These are phyloP conservation scores for Cnidoscolus chayamansa DNA, from an alignment of 441 rosid genomes.

Conservation along the genomic window DNA sequence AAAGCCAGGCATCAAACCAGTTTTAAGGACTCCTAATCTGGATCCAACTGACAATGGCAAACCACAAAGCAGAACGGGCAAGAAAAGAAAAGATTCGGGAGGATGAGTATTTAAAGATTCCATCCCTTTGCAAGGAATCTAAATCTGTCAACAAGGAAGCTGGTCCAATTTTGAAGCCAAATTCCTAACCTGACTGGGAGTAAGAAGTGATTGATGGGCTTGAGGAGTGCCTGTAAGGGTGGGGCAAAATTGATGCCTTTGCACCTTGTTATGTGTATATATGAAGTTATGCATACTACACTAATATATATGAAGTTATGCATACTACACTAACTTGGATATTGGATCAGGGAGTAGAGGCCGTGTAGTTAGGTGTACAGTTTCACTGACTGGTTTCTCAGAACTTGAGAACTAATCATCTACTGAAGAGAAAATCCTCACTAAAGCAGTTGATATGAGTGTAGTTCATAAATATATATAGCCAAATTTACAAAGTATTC, in stretches of 20 bases:
- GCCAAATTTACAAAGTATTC: conserved; percentile 4
- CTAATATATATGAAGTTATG: no score
- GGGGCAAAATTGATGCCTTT: conserved; percentile 13
- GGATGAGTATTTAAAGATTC: conserved; percentile 8
- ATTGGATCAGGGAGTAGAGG: conserved; percentile 16
- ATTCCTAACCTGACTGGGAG: background rate
- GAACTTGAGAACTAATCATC: conserved; percentile 13
- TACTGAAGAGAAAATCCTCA: conserved; percentile 9
- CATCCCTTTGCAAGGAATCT: conserved; percentile 2
- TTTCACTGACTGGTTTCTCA: background rate
- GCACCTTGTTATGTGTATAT: conserved; percentile 26
- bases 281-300: conserved; percentile 12
- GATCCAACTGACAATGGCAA: conserved; percentile 30
- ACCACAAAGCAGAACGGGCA: conserved; percentile 37
- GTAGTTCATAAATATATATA: background rate
- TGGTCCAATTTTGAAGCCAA: background rate
- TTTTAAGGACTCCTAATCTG: conserved; percentile 16
- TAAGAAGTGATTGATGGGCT: conserved; percentile 1
- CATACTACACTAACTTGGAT: conserved; percentile 25
- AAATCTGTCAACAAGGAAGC: conserved; percentile 1
- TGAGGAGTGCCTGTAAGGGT: conserved; percentile 7
- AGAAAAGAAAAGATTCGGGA: conserved; percentile 44
- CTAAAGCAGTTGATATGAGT: background rate
- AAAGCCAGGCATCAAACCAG: conserved; percentile 23
- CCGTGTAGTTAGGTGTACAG: conserved; percentile 23